Conservation (phyloP, 441 rosid species). For the Populus trichocarpa region DNA sequence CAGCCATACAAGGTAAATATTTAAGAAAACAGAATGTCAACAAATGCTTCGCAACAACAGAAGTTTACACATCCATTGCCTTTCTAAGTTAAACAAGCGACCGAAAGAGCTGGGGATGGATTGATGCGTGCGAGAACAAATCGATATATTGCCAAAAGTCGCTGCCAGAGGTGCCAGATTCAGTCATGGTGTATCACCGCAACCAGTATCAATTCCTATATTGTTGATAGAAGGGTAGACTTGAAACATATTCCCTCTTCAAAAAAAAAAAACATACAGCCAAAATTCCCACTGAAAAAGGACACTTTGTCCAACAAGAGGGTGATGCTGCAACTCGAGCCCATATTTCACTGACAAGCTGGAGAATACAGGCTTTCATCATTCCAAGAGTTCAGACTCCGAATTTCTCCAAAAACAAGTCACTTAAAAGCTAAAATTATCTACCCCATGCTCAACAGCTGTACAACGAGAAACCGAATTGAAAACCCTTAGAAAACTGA, state of each 20-base stretch:
- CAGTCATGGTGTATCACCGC: background rate
- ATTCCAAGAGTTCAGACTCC: background rate
- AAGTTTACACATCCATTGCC: background rate
- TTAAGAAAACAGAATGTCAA: background rate
- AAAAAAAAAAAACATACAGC: background rate
- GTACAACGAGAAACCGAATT: constrained; percentile 27
- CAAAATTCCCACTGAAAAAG: background rate
- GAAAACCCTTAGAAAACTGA: constrained; percentile 18
- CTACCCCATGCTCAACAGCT: constrained; percentile 30
- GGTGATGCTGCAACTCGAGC: background rate
- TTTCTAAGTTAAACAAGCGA: background rate
- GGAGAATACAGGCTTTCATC: background rate
- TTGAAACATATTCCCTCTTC: background rate
- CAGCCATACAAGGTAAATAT: background rate
- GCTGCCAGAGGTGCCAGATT: background rate
- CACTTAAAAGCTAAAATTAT: constrained; percentile 8
- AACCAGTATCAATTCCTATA: background rate
- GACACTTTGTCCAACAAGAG: background rate
- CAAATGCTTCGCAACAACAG: background rate
- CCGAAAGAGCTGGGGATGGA: background rate
- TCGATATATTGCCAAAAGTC: background rate
- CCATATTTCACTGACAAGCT: background rate
- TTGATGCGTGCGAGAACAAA: background rate
- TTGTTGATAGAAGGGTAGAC: background rate
- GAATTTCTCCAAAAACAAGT: constrained; percentile 14